These are phyloP conservation scores for Rhizopogon vesiculosus DNA, from an alignment of 768 basidiomycete species.

Conservation along the genomic window DNA sequence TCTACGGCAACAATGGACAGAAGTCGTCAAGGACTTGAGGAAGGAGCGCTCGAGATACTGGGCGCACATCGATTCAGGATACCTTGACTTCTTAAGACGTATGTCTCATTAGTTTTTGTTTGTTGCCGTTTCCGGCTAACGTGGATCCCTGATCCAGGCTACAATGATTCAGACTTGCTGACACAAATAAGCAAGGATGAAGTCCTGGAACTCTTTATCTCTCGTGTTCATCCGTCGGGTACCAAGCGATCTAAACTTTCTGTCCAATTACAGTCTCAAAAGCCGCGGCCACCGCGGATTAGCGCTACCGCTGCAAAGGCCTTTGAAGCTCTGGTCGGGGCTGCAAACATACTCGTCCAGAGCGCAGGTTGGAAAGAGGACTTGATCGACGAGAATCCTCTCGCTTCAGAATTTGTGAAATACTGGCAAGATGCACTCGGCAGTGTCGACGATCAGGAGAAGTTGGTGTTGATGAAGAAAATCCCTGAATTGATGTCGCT, in stretches of 20 bases:
- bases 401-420: conserved; percentile 52
- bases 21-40: conserved; percentile 82
- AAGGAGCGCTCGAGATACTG: conserved; percentile 77
- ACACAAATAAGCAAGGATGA: conserved; percentile 68
- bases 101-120: conserved; percentile 25
- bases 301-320: conserved; percentile 59
- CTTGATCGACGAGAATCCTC: conserved; percentile 52
- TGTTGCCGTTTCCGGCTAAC: neutral
- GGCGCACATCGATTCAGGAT: conserved; percentile 69
- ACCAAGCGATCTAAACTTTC: conserved; percentile 76
- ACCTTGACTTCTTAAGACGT: conserved; percentile 86
- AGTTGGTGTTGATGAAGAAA: conserved; percentile 42
- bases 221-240: conserved; percentile 67
- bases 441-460: conserved; percentile 35
- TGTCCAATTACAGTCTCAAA: conserved; percentile 74
- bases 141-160: conserved; percentile 39
- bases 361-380: conserved; percentile 46
- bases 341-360: conserved; percentile 45
- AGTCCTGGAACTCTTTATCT: conserved; percentile 63
- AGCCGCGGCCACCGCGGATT: conserved; percentile 53
- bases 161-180: conserved; percentile 66
- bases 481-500: conserved; percentile 55
- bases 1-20: conserved; percentile 76
- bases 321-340: conserved; percentile 50
- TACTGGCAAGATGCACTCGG: conserved; percentile 52